Base-by-base conservation (phyloP, 2,329 filamentous ascomycete genomes). In the Talaromyces pinophilus region DNA sequence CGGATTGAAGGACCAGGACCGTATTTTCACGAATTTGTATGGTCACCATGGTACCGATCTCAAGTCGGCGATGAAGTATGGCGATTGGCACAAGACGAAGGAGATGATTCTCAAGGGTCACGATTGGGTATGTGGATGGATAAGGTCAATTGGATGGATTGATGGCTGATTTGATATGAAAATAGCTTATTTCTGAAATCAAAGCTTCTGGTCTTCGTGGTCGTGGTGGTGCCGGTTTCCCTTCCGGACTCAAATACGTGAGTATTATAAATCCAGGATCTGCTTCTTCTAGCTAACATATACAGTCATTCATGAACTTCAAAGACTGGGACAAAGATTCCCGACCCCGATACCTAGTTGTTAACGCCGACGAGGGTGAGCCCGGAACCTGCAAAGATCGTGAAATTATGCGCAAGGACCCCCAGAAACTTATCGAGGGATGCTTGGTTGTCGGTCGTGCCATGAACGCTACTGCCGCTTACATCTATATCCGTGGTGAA, bases 341-440 rank as follows among this genome's bases (percentile, higher is more conserved):
- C 74, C 96, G 96, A 82, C 95, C 95, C 71, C 90, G 95, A 76
- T 99, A 99, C 78, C 85, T 99, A 64, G 94, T 99, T 69, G 92
- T 99, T 83, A 99, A 99, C 77, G 95, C 95, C 72, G 95, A 99
- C 80, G 95, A 99, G 84, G 95, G 95, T 76, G 95, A 99, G 82
- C 95, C 95, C 35, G 95, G 95, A 80, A 99, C 95, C 63, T 99
- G 95, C 89, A 99, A 99, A 85, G 95, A 99, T 81, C 90, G 95
- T 77, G 95, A 99, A 82, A 99, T 99, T 73, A 99, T 99, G 95
- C 93, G 95, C 82, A 99, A 99, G 84, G 95, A 99, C 80, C 95
- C 95, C 69, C 95, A 99, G 86, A 99, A 99, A 87, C 91, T 99
- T 71, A 85, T 99, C 77, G 95, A 99, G 83, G 95, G 95, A 78